Percentiles rank a stretch among this genome's conserved stretches.
phyloP scores from a whole-genome alignment of 306 rosid genomes.

The Rosa chinensis region DNA sequence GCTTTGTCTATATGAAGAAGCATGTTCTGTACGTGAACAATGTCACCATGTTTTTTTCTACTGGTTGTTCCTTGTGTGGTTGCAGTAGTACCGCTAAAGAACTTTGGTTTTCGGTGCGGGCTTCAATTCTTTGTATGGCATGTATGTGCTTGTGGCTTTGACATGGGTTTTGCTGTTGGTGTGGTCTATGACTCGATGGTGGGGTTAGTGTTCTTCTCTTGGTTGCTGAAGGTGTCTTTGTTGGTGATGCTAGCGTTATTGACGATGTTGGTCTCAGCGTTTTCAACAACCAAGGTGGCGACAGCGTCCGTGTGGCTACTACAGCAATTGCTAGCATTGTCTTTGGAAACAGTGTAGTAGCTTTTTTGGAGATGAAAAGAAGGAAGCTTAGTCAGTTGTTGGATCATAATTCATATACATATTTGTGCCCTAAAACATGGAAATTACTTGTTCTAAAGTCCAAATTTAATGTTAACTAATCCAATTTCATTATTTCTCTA shows the following conservation, averaged over 20 bases:
- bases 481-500: too few species aligned
- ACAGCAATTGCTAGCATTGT: background rate
- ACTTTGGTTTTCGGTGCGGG: conserved; percentile 7
- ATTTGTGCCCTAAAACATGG: too few species aligned
- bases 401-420: too few species aligned
- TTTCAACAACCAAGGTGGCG: too few species aligned
- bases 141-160: background rate
- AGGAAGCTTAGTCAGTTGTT: too few species aligned
- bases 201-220: too few species aligned
- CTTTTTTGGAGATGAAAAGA: too few species aligned
- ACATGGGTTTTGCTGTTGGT: too few species aligned
- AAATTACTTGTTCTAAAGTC: too few species aligned
- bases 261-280: background rate
- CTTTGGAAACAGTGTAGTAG: background rate
- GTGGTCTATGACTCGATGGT: too few species aligned
- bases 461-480: too few species aligned
- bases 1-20: conserved; percentile 2
- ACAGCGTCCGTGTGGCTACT: too few species aligned
- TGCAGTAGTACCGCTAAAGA: conserved; percentile 9
- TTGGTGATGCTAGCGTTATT: background rate
- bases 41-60: conserved; percentile 8
- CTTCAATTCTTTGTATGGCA: background rate
- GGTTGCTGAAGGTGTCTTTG: background rate
- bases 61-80: conserved; percentile 19
- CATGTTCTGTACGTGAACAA: background rate